These are phyloP conservation scores for Meripilus lineatus DNA, from an alignment of 1,284 basidiomycete species.

Conservation along the genomic window DNA sequence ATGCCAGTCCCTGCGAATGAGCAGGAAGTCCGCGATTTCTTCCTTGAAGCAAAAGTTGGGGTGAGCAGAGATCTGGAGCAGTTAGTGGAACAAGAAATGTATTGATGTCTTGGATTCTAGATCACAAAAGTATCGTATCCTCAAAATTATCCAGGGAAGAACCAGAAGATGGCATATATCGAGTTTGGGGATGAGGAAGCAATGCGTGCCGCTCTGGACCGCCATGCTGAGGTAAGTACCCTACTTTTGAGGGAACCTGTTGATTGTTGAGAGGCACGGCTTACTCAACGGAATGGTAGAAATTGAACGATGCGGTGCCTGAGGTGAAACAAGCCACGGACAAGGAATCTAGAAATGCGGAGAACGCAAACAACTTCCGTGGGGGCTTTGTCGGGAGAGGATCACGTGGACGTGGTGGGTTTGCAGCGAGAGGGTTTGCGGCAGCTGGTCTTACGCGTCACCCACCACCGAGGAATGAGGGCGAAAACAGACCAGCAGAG, in stretches of 20 bases:
- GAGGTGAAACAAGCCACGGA: constrained; percentile 69
- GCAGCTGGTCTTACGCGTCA: constrained; percentile 60
- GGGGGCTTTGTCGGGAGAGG: constrained; percentile 40
- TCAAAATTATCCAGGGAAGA: constrained; percentile 40
- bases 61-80: constrained; percentile 35
- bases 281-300: constrained; percentile 49
- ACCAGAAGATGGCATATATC: constrained; percentile 66
- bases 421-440: constrained; percentile 57
- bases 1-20: constrained; percentile 58
- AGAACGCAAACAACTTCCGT: constrained; percentile 29
- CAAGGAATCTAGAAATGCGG: constrained; percentile 46
- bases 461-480: constrained; percentile 27
- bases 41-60: constrained; percentile 59
- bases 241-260: neutral
- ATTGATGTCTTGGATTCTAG: constrained; percentile 31
- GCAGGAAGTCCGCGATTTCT: constrained; percentile 70
- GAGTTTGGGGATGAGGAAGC: constrained; percentile 84
- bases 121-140: constrained; percentile 73
- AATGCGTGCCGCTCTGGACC: constrained; percentile 73
- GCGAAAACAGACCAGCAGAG: no score
- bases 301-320: constrained; percentile 57
- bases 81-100: neutral
- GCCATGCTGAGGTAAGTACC: constrained; percentile 59
- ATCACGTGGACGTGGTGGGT: constrained; percentile 57
- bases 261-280: neutral